Conservation (phyloP, 345 rosid genomes). For the Ceriops decandra region DNA sequence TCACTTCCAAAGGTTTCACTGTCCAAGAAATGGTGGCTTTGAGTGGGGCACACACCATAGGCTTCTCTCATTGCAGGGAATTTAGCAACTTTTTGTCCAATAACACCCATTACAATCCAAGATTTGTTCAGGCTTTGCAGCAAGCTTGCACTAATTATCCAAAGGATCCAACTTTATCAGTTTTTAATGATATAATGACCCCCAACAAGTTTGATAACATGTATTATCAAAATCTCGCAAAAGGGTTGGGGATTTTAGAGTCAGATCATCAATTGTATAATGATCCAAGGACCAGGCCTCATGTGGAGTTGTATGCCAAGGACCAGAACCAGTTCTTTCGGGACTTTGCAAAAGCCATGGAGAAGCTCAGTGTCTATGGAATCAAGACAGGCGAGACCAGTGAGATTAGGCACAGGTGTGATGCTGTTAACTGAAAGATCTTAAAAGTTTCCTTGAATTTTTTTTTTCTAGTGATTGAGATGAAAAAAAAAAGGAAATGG, state of each 20-base stretch:
- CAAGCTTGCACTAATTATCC: conserved; percentile 58
- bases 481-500: conserved; percentile 5
- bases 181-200: conserved; percentile 84
- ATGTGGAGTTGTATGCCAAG: conserved; percentile 64
- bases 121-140: conserved; percentile 60
- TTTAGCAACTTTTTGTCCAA: conserved; percentile 39
- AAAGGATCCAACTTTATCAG: conserved; percentile 56
- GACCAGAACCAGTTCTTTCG: conserved; percentile 59
- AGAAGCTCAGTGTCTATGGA: conserved; percentile 71
- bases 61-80: conserved; percentile 88
- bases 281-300: conserved; percentile 58
- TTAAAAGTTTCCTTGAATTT: background rate
- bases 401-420: conserved; percentile 90
- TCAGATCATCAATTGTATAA: conserved; percentile 66
- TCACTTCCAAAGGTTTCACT: conserved; percentile 54
- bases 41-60: conserved; percentile 85
- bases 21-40: conserved; percentile 79
- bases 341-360: conserved; percentile 73
- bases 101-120: conserved; percentile 56
- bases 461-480: conserved; percentile 1
- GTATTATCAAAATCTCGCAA: conserved; percentile 71
- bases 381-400: conserved; percentile 73
- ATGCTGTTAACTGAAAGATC: conserved; percentile 54
- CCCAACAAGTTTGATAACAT: conserved; percentile 82
- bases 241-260: conserved; percentile 68